phyloP scores from a whole-genome alignment of 2,329 filamentous ascomycete genomes.

The Simplicillium sp. region DNA sequence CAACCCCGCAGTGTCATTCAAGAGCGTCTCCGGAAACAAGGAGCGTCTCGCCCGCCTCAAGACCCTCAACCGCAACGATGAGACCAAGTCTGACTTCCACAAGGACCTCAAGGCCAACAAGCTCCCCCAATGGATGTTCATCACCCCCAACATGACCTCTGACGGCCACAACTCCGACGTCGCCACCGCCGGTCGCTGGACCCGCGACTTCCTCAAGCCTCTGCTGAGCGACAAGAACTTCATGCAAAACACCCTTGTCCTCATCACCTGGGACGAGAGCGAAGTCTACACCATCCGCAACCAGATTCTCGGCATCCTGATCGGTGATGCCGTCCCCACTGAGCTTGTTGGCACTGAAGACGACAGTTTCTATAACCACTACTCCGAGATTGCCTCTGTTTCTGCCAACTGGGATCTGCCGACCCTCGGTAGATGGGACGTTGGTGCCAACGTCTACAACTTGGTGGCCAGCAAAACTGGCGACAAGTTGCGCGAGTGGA shows the following conservation, averaged over 20 bases:
- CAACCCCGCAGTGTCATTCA: slow-evolving; percentile 57
- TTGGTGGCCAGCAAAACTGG: slow-evolving; percentile 51
- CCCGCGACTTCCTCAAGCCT: slow-evolving; percentile 57
- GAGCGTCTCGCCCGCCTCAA: slow-evolving; percentile 61
- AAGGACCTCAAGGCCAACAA: slow-evolving; percentile 51
- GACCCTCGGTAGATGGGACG: slow-evolving; percentile 62
- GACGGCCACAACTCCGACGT: slow-evolving; percentile 71
- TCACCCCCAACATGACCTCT: slow-evolving; percentile 65
- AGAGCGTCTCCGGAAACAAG: slow-evolving; percentile 49
- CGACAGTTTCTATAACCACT: slow-evolving; percentile 61
- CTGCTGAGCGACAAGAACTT: slow-evolving; percentile 62
- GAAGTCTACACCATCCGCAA: slow-evolving; percentile 59
- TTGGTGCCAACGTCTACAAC: slow-evolving; percentile 58
- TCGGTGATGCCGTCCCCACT: slow-evolving; percentile 61
- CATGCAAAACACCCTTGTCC: slow-evolving; percentile 64
- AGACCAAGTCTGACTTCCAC: slow-evolving; percentile 47
- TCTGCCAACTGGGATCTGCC: slow-evolving; percentile 60
- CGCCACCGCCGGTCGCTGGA: slow-evolving; percentile 59
- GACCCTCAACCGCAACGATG: slow-evolving; percentile 43
- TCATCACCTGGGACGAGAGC: slow-evolving; percentile 75
- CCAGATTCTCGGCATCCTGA: slow-evolving; percentile 57
- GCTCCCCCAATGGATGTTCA: slow-evolving; percentile 64
- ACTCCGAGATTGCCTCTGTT: slow-evolving; percentile 56
- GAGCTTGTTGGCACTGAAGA: slow-evolving; percentile 58
- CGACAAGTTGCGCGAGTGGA: slow-evolving; percentile 34